phyloP scores from a whole-genome alignment of 108 stramenopile species.

The Nitzschia putrida region DNA sequence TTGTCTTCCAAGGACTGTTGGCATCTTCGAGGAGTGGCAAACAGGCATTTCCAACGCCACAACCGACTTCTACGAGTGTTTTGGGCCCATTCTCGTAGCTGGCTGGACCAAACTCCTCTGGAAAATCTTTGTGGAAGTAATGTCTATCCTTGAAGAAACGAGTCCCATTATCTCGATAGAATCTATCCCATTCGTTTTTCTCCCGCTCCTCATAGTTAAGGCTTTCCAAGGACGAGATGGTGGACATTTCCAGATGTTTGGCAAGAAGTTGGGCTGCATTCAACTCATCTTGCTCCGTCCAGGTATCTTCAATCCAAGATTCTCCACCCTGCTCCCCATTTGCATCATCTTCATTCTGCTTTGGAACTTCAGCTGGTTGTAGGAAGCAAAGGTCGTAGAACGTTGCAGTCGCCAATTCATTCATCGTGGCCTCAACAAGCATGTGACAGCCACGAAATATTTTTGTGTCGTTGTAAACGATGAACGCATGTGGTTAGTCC shows the following conservation, averaged over 20 bases:
- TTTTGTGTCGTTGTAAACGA: no score
- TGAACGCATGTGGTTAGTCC: no score
- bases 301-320: conserved; percentile 1
- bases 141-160: conserved; percentile 89
- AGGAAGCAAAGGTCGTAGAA: conserved; percentile 4
- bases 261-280: not conserved
- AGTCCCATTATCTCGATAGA: conserved; percentile 66
- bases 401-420: not conserved
- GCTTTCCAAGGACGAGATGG: conserved; percentile 16
- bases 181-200: conserved; percentile 69
- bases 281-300: conserved; percentile 15
- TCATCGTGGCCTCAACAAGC: not conserved
- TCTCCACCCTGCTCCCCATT: not conserved
- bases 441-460: no score
- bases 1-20: conserved; percentile 22
- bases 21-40: conserved; percentile 61
- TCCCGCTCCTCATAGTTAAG: conserved; percentile 27
- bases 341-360: not conserved
- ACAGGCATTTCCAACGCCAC: conserved; percentile 88
- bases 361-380: not conserved
- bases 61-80: conserved; percentile 81
- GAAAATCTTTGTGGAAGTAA: conserved; percentile 81
- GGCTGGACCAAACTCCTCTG: conserved; percentile 56
- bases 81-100: conserved; percentile 3
- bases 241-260: conserved; percentile 5